Evolutionary conservation across 192 early-diverging fungal species (phyloP).

Genomic region (Umbelopsis sp.): DNA sequence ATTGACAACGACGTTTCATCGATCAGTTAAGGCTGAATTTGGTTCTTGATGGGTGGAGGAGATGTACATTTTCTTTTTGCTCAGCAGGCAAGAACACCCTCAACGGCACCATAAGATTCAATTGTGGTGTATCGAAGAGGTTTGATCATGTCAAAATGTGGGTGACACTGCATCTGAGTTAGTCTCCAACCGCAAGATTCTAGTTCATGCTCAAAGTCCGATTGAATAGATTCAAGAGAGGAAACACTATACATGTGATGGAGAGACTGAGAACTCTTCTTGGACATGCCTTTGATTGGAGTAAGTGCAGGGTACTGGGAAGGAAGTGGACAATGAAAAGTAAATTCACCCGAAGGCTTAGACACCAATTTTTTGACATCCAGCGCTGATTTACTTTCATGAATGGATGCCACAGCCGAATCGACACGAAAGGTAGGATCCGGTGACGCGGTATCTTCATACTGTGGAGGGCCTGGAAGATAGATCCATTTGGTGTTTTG

Average conservation of each 20-base stretch:
- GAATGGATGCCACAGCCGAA: background rate
- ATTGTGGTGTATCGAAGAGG: constrained; percentile 1
- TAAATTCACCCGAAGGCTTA: background rate
- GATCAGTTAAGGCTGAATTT: background rate
- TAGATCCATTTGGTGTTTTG: constrained; percentile 1
- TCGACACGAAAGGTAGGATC: background rate
- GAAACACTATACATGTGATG: background rate
- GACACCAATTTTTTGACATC: background rate
- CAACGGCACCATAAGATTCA: background rate
- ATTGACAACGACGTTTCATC: too few relatives aligned
- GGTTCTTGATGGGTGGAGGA: background rate
- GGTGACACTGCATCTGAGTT: constrained; percentile 12
- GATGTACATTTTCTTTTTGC: background rate
- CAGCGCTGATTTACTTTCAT: background rate
- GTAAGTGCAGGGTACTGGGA: background rate
- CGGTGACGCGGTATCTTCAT: background rate
- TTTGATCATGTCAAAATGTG: background rate
- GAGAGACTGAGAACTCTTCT: background rate
- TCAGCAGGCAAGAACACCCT: constrained; percentile 10
- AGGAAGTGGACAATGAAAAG: background rate
- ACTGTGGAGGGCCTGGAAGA: constrained; percentile 10
- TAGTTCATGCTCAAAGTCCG: background rate
- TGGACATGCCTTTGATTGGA: background rate
- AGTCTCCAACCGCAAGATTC: constrained; percentile 10
- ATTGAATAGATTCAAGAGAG: background rate